Percentiles rank a stretch among this genome's conserved stretches.
phyloP scores from a whole-genome alignment of 441 rosid genomes.

The Geranium incanum region DNA sequence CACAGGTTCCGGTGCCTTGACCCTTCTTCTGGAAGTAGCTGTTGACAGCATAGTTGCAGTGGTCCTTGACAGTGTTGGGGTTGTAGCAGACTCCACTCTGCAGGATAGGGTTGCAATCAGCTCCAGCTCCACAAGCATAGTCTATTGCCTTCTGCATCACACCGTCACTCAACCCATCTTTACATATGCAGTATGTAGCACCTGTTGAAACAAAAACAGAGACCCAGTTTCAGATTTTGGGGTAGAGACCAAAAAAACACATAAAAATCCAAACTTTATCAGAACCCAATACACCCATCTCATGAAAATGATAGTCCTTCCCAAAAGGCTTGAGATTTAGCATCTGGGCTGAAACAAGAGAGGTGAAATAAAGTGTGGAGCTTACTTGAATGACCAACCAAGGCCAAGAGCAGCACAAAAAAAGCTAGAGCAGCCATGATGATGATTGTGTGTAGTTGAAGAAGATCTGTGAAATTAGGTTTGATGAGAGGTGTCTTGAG shows the following conservation, averaged over 20 bases:
- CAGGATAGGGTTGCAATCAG: slow-evolving; percentile 61
- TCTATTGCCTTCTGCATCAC: slow-evolving; percentile 61
- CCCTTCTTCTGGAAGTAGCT: slow-evolving; percentile 78
- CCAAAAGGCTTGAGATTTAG: neutral
- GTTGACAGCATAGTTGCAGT: slow-evolving; percentile 90
- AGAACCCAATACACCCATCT: too few relatives aligned
- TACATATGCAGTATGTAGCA: slow-evolving; percentile 75
- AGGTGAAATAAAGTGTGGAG: neutral
- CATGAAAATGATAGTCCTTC: too few relatives aligned
- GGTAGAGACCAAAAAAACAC: neutral
- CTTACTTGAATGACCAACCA: slow-evolving; percentile 63
- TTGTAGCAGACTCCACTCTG: slow-evolving; percentile 62
- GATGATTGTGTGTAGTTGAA: slow-evolving; percentile 7
- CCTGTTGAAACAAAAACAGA: slow-evolving; percentile 26
- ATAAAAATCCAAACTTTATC: neutral
- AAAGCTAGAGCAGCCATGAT: slow-evolving; percentile 43
- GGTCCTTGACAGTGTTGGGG: slow-evolving; percentile 79
- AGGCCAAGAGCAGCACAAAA: slow-evolving; percentile 47
- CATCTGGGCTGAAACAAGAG: neutral
- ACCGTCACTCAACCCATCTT: slow-evolving; percentile 49
- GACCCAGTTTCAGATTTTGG: neutral
- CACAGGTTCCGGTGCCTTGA: slow-evolving; percentile 54
- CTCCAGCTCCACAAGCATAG: slow-evolving; percentile 95
- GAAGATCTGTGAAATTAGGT: slow-evolving; percentile 12
- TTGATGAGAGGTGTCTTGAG: slow-evolving; percentile 12